phyloP scores from a whole-genome alignment of 2,329 filamentous ascomycete species.

The Cercospora beticola region DNA sequence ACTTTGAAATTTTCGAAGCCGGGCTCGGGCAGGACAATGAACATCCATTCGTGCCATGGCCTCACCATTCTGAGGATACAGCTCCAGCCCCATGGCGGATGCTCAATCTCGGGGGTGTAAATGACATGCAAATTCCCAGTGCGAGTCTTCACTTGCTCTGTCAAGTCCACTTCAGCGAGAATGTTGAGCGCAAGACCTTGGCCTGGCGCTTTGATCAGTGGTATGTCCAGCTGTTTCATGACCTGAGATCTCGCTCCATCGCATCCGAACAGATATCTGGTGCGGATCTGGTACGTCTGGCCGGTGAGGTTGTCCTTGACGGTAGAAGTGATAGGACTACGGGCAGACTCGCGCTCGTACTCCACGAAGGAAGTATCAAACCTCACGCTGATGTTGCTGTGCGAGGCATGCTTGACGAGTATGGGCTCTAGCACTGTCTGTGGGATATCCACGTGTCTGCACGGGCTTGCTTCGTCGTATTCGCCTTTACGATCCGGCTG shows the following conservation, averaged over 20 bases:
- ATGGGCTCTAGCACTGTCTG: constrained; percentile 49
- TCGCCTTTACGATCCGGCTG: constrained; percentile 43
- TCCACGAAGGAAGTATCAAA: constrained; percentile 43
- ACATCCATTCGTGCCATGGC: constrained; percentile 61
- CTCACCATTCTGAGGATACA: constrained; percentile 60
- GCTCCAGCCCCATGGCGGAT: constrained; percentile 54
- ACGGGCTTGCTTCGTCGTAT: constrained; percentile 45
- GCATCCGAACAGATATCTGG: constrained; percentile 60
- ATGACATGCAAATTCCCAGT: constrained; percentile 63
- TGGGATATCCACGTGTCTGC: constrained; percentile 45
- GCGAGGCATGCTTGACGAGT: constrained; percentile 41
- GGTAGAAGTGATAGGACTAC: constrained; percentile 37
- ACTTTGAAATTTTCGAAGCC: constrained; percentile 40
- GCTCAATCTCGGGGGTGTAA: constrained; percentile 52
- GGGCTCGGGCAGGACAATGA: constrained; percentile 48
- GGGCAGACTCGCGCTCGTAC: constrained; percentile 27
- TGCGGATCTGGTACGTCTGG: constrained; percentile 48
- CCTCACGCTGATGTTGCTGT: constrained; percentile 42
- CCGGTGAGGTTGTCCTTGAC: constrained; percentile 41
- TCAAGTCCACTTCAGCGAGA: constrained; percentile 52
- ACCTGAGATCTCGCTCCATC: constrained; percentile 55
- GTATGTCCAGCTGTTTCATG: constrained; percentile 49
- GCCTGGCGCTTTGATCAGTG: constrained; percentile 45
- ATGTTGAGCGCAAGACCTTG: constrained; percentile 54
- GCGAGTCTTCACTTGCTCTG: constrained; percentile 50